Evolutionary conservation across 73 alveolate genomes (phyloP), one percentile per base, ranked within the genome.

Genomic region (Breviolum minutum): DNA sequence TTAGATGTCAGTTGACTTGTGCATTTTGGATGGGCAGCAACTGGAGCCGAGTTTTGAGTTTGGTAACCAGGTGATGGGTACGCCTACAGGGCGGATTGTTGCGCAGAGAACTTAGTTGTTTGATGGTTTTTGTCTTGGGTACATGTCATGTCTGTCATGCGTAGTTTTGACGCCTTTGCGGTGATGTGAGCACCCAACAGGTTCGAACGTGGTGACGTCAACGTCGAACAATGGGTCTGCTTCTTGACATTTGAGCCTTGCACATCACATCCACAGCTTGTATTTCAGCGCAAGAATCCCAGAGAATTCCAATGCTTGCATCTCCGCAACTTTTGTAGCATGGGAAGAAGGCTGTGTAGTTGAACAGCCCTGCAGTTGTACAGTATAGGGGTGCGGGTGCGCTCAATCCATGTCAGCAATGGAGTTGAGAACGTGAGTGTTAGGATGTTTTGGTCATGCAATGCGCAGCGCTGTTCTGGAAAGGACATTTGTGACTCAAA

Each of bases 131-230:
- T 11, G 11, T 66, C 74, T 13, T 13, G 74, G 17, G 74, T 66
- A 66, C 24, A 66, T 66, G 74, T 66, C 24, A 66, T 66, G 17
- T n/a, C n/a, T n/a, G n/a, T n/a, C n/a, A 70, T 70, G 80, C 80
- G 8, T 26, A 70, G 24, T 70, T 70, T 71, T 71, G 81, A 71
- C 81, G 12, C 54, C 29, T n/a, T 12, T 17, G 81, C 32, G 40
- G 81, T 16, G 40, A 17, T 71, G 12, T 30, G 0, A 5, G 29
- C 29, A 30, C 69, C 68, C 9, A 7, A 22, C 71, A 90, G 97
- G 90, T 92, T 73, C 66, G 97, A 92, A 32, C 97, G 97, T 20
- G 97, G 97, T 8, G 97, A 92, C 29, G 97, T 92, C 63, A 61
- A 74, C 20, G 97, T 92, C 64, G 97, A 92, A 64, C 97, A 92